A percentile compares a stretch with the other conserved stretches of the same genome.
Evolutionary conservation across 768 basidiomycete species (phyloP).

Genomic region (Lactifluus echinatus): DNA sequence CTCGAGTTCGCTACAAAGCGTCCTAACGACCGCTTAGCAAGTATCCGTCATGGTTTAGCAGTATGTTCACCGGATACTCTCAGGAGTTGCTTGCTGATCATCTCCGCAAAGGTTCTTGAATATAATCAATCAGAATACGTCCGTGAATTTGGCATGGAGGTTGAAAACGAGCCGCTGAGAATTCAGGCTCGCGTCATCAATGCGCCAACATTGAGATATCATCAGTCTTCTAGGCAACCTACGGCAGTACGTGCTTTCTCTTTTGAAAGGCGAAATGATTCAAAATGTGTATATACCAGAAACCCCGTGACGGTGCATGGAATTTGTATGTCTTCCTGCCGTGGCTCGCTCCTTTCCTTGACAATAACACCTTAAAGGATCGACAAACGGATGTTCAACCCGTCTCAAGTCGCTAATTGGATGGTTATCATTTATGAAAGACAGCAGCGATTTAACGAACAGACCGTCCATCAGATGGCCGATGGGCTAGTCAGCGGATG

Average conservation of each 20-base stretch:
- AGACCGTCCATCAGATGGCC: conserved; percentile 47
- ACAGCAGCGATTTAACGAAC: conserved; percentile 43
- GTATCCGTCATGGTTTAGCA: conserved; percentile 45
- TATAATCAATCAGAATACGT: conserved; percentile 45
- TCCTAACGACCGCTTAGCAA: conserved; percentile 47
- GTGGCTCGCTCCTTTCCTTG: background rate
- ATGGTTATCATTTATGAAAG: conserved; percentile 60
- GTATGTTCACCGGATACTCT: conserved; percentile 26
- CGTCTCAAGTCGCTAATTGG: conserved; percentile 48
- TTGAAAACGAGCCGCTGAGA: conserved; percentile 44
- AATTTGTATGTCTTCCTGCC: conserved; percentile 47
- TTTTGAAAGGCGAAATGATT: background rate
- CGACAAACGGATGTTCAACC: conserved; percentile 59
- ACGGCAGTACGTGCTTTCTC: conserved; percentile 42
- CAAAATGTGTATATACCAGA: conserved; percentile 29
- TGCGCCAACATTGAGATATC: conserved; percentile 62
- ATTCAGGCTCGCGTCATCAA: conserved; percentile 55
- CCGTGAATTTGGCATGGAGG: conserved; percentile 57
- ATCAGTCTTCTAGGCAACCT: conserved; percentile 42
- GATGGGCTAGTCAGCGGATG: conserved; percentile 41
- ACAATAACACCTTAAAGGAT: conserved; percentile 37
- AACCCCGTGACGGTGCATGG: conserved; percentile 63
- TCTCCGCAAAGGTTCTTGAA: conserved; percentile 39
- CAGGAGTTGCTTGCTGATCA: background rate
- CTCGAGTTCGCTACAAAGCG: conserved; percentile 60